Evolutionary conservation across 768 basidiomycete genomes (phyloP), one percentile per base, ranked within the genome.

Genomic region (Erythrobasidium yunnanense): DNA sequence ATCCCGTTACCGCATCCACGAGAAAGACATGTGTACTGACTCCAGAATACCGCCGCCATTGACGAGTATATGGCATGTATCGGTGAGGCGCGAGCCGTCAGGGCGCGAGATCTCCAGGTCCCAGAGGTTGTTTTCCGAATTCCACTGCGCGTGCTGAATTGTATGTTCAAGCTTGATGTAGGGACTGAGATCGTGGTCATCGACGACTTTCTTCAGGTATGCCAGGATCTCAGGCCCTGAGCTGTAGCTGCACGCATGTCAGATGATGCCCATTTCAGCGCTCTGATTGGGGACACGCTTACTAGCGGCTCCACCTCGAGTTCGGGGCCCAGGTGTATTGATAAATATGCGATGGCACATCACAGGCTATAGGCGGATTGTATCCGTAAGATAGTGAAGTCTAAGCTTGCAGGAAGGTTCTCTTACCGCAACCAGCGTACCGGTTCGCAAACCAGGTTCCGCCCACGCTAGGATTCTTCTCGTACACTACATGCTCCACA

Each of bases 181-280:
- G 18, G 35, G 20, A 18, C n/a, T 18, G 23, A 56, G 68, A 25
- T 34, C 47, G 25, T 35, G 42, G 47, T 56, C 55, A 20, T 69
- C 27, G 8, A 45, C 68, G 2, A 25, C 20, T 27, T 75, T 74
- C 63, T 82, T 76, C 23, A 85, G 72, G 70, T 85, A 83, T 7
- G 75, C 73, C 25, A 76, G 80, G 29, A 87, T 85, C 72, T 87
- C 84, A 4, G 78, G 73, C 1, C 83, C 83, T 3, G 82, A 77
- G 3, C 83, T 79, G 63, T 84, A 85, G 74, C 30, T 55, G 27
- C 25, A 29, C 17, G 5, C 18, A 22, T 6, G 25, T 55, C 23
- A 55, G 53, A 17, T 55, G 8, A 17, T 32, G 5, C 5, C n/a
- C 8, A 27, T n/a, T 32, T 4, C 20, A 4, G 27, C 20, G n/a